Conservation (phyloP, 306 rosid species). For the Begonia masoniana region DNA sequence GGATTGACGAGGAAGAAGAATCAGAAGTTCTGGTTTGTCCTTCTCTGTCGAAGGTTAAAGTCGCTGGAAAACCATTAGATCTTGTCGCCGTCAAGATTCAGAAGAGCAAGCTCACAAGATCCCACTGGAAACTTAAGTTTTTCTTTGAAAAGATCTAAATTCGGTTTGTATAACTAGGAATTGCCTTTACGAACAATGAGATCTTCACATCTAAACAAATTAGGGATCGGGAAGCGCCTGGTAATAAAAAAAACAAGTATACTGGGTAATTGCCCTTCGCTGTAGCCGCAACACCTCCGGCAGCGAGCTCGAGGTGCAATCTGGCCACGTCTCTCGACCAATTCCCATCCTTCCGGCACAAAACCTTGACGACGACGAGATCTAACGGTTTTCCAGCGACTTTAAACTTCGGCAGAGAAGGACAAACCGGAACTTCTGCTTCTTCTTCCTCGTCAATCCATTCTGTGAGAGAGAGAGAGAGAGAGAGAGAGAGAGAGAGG, state of each 20-base stretch:
- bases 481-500: too few relatives aligned
- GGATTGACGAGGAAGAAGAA: too few relatives aligned
- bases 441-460: conserved; percentile 98
- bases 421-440: conserved; percentile 64
- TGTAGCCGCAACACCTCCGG: conserved; percentile 69
- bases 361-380: conserved; percentile 73
- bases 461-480: too few relatives aligned
- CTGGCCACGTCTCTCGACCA: conserved; percentile 95
- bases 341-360: conserved; percentile 51
- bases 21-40: too few relatives aligned
- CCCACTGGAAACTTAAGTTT: conserved; percentile 75
- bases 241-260: conserved; percentile 58
- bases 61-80: too few relatives aligned
- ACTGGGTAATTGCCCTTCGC: conserved; percentile 58
- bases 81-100: too few relatives aligned
- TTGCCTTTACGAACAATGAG: conserved; percentile 44
- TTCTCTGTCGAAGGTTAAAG: too few relatives aligned
- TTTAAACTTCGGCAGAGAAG: conserved; percentile 54
- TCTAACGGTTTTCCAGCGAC: conserved; percentile 52
- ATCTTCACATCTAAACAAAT: conserved; percentile 65
- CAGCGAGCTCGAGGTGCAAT: conserved; percentile 80
- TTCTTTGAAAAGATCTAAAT: conserved; percentile 51
- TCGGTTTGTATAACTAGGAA: conserved; percentile 67
- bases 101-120: conserved; percentile 90
- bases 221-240: conserved; percentile 65